A percentile compares a stretch with the other conserved stretches of the same genome.
Conservation (phyloP, 2,329 filamentous ascomycete genomes). For the Penicillium sp. region DNA sequence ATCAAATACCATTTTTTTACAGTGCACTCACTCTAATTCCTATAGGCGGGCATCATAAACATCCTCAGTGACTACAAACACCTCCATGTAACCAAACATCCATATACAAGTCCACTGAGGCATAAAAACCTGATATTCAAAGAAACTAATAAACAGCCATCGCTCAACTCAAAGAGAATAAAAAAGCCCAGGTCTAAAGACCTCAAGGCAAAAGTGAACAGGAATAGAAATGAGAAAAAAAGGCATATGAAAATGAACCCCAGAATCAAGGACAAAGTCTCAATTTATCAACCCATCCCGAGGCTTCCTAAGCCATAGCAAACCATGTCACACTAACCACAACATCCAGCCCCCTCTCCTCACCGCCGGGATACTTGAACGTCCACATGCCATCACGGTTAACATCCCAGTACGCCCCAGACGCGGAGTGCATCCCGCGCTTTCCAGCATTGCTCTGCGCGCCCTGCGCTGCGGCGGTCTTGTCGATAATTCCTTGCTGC, state of each 20-base stretch:
- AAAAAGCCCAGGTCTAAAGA: conserved; percentile 4
- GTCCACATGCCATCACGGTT: conserved; percentile 53
- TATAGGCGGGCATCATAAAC: too few species aligned
- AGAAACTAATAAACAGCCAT: not conserved
- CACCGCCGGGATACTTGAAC: conserved; percentile 47
- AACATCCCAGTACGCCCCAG: conserved; percentile 50
- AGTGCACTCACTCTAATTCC: too few species aligned
- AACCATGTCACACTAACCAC: conserved; percentile 50
- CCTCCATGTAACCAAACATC: not conserved
- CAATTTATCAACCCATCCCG: not conserved
- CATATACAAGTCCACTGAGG: not conserved
- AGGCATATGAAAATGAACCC: not conserved
- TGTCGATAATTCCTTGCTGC: conserved; percentile 66
- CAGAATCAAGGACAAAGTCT: not conserved
- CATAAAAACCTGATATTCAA: not conserved
- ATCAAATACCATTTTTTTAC: too few species aligned
- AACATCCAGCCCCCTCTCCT: conserved; percentile 47
- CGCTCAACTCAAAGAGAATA: conserved; percentile 8
- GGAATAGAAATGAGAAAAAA: not conserved
- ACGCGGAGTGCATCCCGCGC: conserved; percentile 60
- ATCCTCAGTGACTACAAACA: not conserved
- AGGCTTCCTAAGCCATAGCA: conserved; percentile 27
- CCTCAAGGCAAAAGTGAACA: not conserved
- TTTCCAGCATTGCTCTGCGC: conserved; percentile 65
- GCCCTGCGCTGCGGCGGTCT: conserved; percentile 52